Evolutionary conservation across 352 stramenopile species (phyloP).

Genomic region (Globisporangium echinulatum): DNA sequence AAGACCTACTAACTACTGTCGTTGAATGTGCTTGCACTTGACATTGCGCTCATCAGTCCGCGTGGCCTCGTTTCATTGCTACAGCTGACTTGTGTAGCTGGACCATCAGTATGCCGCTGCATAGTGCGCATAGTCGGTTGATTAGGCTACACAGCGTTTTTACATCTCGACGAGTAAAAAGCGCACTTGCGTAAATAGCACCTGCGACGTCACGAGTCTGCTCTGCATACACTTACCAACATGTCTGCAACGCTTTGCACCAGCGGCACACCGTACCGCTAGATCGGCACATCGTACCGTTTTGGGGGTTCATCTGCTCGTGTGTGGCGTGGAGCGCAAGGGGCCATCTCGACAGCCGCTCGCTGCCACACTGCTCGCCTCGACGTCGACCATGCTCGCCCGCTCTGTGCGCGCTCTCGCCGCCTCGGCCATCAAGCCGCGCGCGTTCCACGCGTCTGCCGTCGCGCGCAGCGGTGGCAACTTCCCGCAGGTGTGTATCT

Average conservation of each 20-base stretch:
- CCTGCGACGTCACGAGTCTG: neutral
- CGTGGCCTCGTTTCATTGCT: too few relatives aligned
- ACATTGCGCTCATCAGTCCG: neutral
- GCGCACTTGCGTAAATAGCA: neutral
- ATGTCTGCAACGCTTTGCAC: neutral
- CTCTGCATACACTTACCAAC: neutral
- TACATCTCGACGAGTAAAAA: neutral
- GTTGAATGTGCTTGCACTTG: too few relatives aligned
- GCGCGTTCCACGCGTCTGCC: constrained; percentile 43
- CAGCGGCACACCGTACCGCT: constrained; percentile 3
- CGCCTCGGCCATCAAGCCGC: constrained; percentile 20
- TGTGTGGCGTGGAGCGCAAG: neutral
- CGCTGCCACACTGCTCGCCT: neutral
- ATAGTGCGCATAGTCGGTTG: neutral
- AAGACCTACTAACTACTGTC: too few relatives aligned
- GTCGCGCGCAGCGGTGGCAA: constrained; percentile 26
- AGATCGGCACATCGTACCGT: neutral
- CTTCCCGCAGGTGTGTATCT: constrained; percentile 18
- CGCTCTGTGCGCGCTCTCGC: constrained; percentile 46
- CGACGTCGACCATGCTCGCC: constrained; percentile 39
- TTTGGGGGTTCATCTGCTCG: neutral
- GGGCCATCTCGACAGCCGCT: neutral
- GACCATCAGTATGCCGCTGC: constrained; percentile 14
- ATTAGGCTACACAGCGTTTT: neutral
- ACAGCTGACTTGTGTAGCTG: neutral